These are phyloP conservation scores for Sporisorium scitamineum DNA, from an alignment of 1,284 basidiomycete genomes.

Conservation along the genomic window DNA sequence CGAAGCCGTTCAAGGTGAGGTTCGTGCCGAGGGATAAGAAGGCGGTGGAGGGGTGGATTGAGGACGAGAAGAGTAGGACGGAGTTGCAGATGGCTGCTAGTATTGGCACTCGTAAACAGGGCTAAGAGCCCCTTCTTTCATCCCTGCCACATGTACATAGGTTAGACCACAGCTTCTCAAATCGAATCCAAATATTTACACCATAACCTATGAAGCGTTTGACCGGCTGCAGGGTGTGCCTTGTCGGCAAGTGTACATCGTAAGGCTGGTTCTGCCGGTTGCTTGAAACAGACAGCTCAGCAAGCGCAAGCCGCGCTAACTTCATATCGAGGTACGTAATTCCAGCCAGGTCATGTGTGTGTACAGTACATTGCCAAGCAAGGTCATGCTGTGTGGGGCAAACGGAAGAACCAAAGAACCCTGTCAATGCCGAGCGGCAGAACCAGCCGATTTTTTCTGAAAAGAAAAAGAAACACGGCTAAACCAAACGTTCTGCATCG, in stretches of 20 bases:
- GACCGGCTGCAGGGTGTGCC: too few species aligned
- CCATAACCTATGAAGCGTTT: too few species aligned
- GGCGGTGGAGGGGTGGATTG: slow-evolving; percentile 34
- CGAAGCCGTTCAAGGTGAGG: slow-evolving; percentile 45
- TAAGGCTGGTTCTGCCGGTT: not conserved
- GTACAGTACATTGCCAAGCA: not conserved
- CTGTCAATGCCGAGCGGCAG: not conserved
- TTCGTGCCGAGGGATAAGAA: slow-evolving; percentile 35
- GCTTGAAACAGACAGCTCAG: not conserved
- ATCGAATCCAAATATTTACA: too few species aligned
- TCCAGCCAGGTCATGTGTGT: not conserved
- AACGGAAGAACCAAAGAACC: not conserved
- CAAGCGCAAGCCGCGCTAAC: too few species aligned
- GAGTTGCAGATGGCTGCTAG: slow-evolving; percentile 31
- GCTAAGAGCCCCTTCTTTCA: too few species aligned
- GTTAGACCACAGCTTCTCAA: not conserved
- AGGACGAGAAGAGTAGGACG: slow-evolving; percentile 25
- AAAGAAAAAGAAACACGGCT: not conserved
- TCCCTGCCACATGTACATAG: not conserved
- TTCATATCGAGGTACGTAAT: too few species aligned
- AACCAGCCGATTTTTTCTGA: not conserved
- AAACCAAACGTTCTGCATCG: too few species aligned
- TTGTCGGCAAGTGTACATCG: too few species aligned
- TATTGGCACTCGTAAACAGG: slow-evolving; percentile 5
- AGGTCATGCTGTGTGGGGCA: not conserved